Percentiles rank a stretch among this genome's conserved stretches.
Evolutionary conservation across 208 protist genomes (phyloP).

Genomic region (Leptomonas seymouri): DNA sequence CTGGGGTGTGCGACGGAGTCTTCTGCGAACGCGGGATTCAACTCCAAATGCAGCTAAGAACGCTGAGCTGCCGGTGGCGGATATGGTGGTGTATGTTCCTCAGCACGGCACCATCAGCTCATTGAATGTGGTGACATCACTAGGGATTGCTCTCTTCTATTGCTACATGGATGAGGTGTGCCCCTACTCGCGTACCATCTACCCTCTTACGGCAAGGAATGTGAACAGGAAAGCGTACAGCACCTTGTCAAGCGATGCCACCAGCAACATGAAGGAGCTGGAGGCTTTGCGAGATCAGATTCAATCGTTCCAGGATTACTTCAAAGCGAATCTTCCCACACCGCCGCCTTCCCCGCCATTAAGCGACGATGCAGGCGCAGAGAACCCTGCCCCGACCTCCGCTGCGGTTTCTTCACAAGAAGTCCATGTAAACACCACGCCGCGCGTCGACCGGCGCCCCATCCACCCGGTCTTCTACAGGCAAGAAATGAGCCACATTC

Average conservation of each 20-base stretch:
- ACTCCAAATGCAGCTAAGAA: neutral
- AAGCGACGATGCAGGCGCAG: neutral
- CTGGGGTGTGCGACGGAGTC: constrained; percentile 62
- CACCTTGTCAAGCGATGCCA: no score
- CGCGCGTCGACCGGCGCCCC: constrained; percentile 72
- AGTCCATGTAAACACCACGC: constrained; percentile 21
- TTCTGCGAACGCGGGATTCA: constrained; percentile 26
- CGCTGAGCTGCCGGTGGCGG: constrained; percentile 9
- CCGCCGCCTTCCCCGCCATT: neutral
- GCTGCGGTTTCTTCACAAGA: neutral
- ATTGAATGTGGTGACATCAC: constrained; percentile 86
- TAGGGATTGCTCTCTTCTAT: constrained; percentile 89
- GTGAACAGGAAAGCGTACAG: neutral
- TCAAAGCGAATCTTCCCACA: constrained; percentile 18
- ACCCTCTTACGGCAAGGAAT: neutral
- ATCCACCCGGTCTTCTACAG: constrained; percentile 71
- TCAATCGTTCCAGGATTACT: constrained; percentile 25
- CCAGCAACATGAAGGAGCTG: neutral
- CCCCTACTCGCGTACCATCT: constrained; percentile 46
- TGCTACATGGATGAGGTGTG: constrained; percentile 60
- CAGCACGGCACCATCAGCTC: constrained; percentile 93
- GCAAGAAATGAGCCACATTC: constrained; percentile 15
- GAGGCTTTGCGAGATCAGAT: constrained; percentile 13
- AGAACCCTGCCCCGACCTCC: neutral
- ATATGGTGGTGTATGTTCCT: constrained; percentile 79